Evolutionary conservation across 805 yeast genomes (phyloP).

Genomic region (Monosporozyma yasuniensis): DNA sequence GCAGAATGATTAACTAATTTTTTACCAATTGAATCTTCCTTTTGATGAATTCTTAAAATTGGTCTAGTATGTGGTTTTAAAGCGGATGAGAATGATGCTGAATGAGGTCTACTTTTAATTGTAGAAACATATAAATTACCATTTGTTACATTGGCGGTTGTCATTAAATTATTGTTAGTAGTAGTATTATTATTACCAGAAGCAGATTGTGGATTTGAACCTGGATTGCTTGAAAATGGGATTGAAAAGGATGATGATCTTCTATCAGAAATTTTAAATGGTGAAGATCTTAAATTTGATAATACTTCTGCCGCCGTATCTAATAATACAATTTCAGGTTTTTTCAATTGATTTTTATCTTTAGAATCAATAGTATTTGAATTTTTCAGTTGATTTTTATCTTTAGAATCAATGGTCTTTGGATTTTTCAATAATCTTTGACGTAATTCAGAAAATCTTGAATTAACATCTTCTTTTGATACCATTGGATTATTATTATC

Average conservation of each 20-base stretch:
- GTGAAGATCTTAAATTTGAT: slow-evolving; percentile 30
- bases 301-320: slow-evolving; percentile 29
- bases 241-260: slow-evolving; percentile 8
- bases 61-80: slow-evolving; percentile 15
- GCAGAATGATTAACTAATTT: slow-evolving; percentile 1
- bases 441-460: slow-evolving; percentile 26
- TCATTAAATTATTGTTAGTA: not conserved
- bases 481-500: not conserved
- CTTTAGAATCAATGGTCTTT: no score
- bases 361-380: no score
- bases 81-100: slow-evolving; percentile 18
- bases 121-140: not conserved
- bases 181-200: not conserved
- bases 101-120: slow-evolving; percentile 20
- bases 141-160: not conserved
- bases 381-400: not conserved
- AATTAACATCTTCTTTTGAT: slow-evolving; percentile 18
- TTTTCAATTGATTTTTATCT: not conserved
- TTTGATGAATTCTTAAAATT: slow-evolving; percentile 19
- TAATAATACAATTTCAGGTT: slow-evolving; percentile 10
- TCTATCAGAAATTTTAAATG: slow-evolving; percentile 17
- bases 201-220: not conserved
- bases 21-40: slow-evolving; percentile 7
- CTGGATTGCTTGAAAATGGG: not conserved
- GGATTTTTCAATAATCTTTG: slow-evolving; percentile 24